phyloP scores from a whole-genome alignment of 805 yeast species.

The Nakazawaea ernobii region DNA sequence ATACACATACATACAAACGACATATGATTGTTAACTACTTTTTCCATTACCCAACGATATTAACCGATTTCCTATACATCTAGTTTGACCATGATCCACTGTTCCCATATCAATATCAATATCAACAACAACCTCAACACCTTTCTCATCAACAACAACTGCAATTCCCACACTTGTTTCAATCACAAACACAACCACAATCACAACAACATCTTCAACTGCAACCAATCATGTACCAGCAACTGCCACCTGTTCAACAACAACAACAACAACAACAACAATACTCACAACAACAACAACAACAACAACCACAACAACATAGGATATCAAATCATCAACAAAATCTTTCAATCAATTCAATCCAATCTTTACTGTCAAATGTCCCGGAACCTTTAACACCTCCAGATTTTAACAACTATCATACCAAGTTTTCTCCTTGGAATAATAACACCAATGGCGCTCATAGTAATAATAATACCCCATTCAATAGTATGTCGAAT shows the following conservation, averaged over 20 bases:
- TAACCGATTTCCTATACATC: too few relatives aligned
- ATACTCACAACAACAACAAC: background rate
- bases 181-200: background rate
- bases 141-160: constrained; percentile 9
- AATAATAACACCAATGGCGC: background rate
- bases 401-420: constrained; percentile 11
- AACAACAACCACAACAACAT: constrained; percentile 8
- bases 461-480: background rate
- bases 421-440: constrained; percentile 12
- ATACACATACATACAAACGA: too few relatives aligned
- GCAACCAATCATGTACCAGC: constrained; percentile 10
- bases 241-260: constrained; percentile 1
- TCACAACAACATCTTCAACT: constrained; percentile 15
- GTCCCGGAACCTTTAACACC: constrained; percentile 14
- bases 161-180: background rate
- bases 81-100: background rate
- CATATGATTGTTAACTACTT: too few relatives aligned
- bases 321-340: constrained; percentile 9
- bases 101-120: background rate
- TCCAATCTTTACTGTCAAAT: constrained; percentile 11
- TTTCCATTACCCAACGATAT: too few relatives aligned
- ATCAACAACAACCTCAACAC: background rate
- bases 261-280: constrained; percentile 9
- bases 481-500: background rate
- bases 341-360: constrained; percentile 13